Percentiles rank a stretch among this genome's conserved stretches.
Evolutionary conservation across 306 rosid species (phyloP).

Genomic region (Dryas alaskensis): DNA sequence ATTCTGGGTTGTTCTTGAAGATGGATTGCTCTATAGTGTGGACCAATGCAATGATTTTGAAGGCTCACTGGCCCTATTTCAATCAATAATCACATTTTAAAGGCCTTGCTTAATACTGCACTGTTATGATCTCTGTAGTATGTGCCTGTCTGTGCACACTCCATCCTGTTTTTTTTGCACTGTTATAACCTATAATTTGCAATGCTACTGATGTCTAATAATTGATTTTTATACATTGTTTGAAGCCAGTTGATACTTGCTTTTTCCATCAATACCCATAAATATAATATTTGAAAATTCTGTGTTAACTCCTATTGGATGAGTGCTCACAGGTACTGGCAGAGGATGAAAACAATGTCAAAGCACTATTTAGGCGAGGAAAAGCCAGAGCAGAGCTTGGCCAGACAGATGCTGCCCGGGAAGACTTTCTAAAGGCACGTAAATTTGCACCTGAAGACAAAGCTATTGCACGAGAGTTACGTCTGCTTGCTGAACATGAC

Average conservation of each 20-base stretch:
- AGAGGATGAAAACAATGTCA: conserved; percentile 79
- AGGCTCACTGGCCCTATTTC: not conserved
- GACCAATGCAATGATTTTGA: not conserved
- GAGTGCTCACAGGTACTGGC: conserved; percentile 57
- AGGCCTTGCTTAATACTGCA: not conserved
- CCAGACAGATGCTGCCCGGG: conserved; percentile 79
- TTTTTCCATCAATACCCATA: not conserved
- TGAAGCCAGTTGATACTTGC: conserved; percentile 9
- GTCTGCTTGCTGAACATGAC: conserved; percentile 71
- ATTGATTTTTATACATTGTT: not conserved
- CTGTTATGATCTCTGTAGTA: not conserved
- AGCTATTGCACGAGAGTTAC: conserved; percentile 74
- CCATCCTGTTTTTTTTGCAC: not conserved
- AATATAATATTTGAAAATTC: not conserved
- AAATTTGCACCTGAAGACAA: conserved; percentile 70
- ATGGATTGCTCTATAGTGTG: not conserved
- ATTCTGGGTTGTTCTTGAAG: not conserved
- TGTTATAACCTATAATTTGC: not conserved
- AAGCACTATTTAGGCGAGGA: conserved; percentile 87
- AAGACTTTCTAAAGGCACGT: conserved; percentile 68
- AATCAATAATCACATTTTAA: not conserved
- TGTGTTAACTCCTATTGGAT: conserved; percentile 2
- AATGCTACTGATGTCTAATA: not conserved
- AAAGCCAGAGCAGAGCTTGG: conserved; percentile 91
- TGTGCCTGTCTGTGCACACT: not conserved